Base-by-base conservation (phyloP, 2,329 filamentous ascomycete species). In the Alternaria sp. region DNA sequence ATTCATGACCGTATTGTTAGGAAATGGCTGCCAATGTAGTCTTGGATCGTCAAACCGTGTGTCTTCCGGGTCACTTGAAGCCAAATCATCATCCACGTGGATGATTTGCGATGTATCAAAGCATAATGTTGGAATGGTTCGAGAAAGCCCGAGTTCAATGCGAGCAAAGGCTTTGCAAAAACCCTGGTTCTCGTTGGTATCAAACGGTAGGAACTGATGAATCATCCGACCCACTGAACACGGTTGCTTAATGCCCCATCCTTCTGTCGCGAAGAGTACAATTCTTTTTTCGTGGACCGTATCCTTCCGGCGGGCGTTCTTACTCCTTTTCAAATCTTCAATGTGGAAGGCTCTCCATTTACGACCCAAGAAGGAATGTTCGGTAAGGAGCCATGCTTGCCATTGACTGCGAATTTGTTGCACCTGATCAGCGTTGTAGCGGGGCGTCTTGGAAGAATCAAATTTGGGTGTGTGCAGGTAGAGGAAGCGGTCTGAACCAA, bases 81-180 rank as follows among this genome's bases (percentile, higher is more conserved):
- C 74, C 1, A 55, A 6, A 3, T 63, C 71, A 30, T 82, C 78
- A 5, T 30, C 14, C 1, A 80, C 66, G 10, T 62, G 65, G 3
- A 55, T 53, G 12, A 84, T 69, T 41, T 84, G 79, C 1, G 69
- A 71, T 0, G 75, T 74, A 8, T 70, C 65, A 59, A 84, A 83
- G 0, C 43, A 48, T 0, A 80, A 32, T 0, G 78, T 76, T 0
- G 79, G 75, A 12, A 65, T 71, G 0, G 81, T 84, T 10, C 74
- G 72, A 0, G 82, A 84, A 0, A 82, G 69, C 0, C 73, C 77
- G 3, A 85, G 71, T 32, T 81, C 80, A 0, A 83, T 58, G 5
- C 83, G 74, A 12, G 81, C 75, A 59, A 74, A 82, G 0, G 74
- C 74, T 59, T 85, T 84, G 60, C 76, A 78, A 16, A 79, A 79